Evolutionary conservation across 768 basidiomycete species (phyloP), one percentile per base, ranked within the genome.

Genomic region (Boletus vinaceobasis): DNA sequence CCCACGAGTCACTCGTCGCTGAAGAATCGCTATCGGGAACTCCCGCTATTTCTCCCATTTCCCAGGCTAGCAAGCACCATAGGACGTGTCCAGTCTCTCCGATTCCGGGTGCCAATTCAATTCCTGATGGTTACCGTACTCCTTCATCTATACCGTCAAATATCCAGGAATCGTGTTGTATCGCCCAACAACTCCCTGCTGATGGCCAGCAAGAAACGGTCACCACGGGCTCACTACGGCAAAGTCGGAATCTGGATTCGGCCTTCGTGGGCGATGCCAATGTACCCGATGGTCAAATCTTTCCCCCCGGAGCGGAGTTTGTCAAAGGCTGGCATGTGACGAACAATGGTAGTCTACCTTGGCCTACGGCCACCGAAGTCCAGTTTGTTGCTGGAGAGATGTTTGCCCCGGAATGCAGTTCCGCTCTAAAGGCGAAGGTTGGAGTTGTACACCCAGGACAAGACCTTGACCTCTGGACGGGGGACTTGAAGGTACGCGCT

Each of bases 291-390:
- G 90, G 90, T 1, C 88, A 90, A 61, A 63, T 79, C 46, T 87
- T 93, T 65, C 88, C 89, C 31, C 84, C 89, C 7, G 91, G 91
- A 33, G 89, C 88, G 0, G 88, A 89, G 66, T 94, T 93, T 62
- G 80, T 91, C 52, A 93, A 93, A 71, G 83, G 83, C 21, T 94
- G 91, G 91, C 75, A 77, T 52, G 78, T 93, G 75, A 57, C 76
- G 31, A 94, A 94, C 62, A 79, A 79, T 60, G 85, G 90, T 15
- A 64, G 61, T 14, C 51, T 67, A 6, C 77, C 83, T 19, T 93
- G 90, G 90, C 88, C 88, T 1, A 76, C 79, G 27, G 71, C 73
- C 13, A 90, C 90, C 0, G 78, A 84, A 62, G 70, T 93, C 17
- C 77, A 80, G 10, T 92, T 85, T 61, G 82, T 87, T 43, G 87